Conservation (phyloP, 2,329 filamentous ascomycete genomes). For the Escovopsis weberi region DNA sequence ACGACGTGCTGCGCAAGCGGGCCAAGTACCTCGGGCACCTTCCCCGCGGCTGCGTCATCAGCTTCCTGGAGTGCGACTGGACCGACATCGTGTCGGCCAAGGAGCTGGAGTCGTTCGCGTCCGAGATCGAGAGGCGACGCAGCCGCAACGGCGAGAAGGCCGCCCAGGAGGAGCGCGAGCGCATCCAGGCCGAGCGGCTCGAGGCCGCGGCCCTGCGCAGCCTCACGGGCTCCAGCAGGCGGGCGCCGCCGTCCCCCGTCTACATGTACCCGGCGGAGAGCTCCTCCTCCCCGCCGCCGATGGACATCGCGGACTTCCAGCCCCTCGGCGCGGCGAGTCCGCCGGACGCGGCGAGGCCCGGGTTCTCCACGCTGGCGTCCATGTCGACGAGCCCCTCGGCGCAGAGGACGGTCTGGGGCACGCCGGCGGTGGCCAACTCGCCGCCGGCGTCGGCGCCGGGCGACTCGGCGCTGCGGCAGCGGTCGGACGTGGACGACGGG, state of each 20-base stretch:
- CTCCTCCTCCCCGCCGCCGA: conserved; percentile 14
- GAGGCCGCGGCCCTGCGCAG: conserved; percentile 56
- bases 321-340: conserved; percentile 34
- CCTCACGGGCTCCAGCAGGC: conserved; percentile 19
- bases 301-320: conserved; percentile 49
- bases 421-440: conserved; percentile 48
- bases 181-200: conserved; percentile 64
- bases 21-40: conserved; percentile 80
- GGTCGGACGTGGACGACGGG: conserved; percentile 48
- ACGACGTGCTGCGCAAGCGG: conserved; percentile 69
- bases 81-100: conserved; percentile 70
- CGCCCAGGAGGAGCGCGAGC: conserved; percentile 71
- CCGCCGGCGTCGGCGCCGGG: conserved; percentile 32
- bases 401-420: conserved; percentile 85
- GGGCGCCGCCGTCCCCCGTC: conserved; percentile 21
- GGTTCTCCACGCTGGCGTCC: conserved; percentile 55
- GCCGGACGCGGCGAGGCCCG: conserved; percentile 28
- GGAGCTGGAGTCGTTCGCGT: conserved; percentile 59
- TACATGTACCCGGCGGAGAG: conserved; percentile 10
- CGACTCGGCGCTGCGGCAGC: conserved; percentile 2
- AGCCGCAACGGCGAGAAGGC: conserved; percentile 74
- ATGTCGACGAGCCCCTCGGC: conserved; percentile 70
- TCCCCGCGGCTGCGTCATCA: conserved; percentile 80
- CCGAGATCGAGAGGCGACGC: conserved; percentile 61
- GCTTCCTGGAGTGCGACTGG: conserved; percentile 89